Evolutionary conservation across 257 asterid species (phyloP).

Genomic region (Plectranthus barbatus): DNA sequence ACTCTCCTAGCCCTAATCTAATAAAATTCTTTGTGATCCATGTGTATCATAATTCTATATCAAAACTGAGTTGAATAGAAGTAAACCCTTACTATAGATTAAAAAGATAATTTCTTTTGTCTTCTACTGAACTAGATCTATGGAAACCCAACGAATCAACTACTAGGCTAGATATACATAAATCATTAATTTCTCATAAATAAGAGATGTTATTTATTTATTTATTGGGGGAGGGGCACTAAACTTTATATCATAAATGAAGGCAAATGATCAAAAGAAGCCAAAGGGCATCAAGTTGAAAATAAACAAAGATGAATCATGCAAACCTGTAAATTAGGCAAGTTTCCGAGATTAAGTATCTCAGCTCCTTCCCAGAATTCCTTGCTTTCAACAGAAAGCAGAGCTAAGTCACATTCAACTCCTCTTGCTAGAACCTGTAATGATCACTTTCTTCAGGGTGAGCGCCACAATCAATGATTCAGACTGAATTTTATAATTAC

Average conservation of each 20-base stretch:
- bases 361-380: constrained; percentile 84
- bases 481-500: not conserved
- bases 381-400: constrained; percentile 70
- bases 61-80: not conserved
- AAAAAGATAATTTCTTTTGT: not conserved
- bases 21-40: too few species aligned
- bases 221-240: not conserved
- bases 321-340: constrained; percentile 79
- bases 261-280: not conserved
- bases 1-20: too few species aligned
- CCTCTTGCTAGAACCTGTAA: constrained; percentile 85
- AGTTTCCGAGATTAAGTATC: constrained; percentile 59
- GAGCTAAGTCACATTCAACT: constrained; percentile 84
- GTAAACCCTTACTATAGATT: not conserved
- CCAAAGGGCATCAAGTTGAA: not conserved
- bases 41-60: not conserved
- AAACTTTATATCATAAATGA: not conserved
- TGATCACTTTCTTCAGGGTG: constrained; percentile 14
- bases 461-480: constrained; percentile 6
- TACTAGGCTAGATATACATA: not conserved
- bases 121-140: not conserved
- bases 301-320: constrained; percentile 7
- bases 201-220: too few species aligned
- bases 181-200: too few species aligned
- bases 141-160: not conserved